Evolutionary conservation across 345 rosid species (phyloP).

Genomic region (Mangifera indica): DNA sequence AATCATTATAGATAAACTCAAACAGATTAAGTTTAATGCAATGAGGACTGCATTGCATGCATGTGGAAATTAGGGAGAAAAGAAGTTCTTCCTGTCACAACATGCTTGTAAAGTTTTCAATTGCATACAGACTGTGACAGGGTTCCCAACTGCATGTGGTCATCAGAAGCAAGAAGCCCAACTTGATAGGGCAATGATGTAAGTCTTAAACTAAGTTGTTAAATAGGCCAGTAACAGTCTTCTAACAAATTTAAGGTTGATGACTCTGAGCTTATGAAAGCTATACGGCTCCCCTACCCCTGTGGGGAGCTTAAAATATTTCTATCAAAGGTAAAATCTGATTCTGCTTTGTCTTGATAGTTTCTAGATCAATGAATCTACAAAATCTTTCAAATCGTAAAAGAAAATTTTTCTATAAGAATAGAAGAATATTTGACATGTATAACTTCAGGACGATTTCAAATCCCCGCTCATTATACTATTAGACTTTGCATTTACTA

Average conservation of each 20-base stretch:
- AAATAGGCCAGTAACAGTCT: neutral
- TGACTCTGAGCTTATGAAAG: neutral
- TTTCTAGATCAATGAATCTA: neutral
- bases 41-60: neutral
- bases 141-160: neutral
- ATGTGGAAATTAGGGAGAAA: neutral
- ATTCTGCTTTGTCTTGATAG: neutral
- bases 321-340: neutral
- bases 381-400: too few species aligned
- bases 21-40: constrained; percentile 1
- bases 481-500: neutral
- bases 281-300: neutral
- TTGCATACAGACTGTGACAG: neutral
- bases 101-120: neutral
- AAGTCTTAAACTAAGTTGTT: neutral
- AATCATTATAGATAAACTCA: constrained; percentile 3
- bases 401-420: too few species aligned
- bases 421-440: neutral
- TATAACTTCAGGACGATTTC: neutral
- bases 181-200: neutral
- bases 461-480: neutral
- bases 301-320: neutral
- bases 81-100: neutral
- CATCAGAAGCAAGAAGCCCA: neutral
- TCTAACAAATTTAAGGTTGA: neutral